Evolutionary conservation across 805 yeast genomes (phyloP), one percentile per base, ranked within the genome.

Genomic region (Zygotorulaspora florentina): DNA sequence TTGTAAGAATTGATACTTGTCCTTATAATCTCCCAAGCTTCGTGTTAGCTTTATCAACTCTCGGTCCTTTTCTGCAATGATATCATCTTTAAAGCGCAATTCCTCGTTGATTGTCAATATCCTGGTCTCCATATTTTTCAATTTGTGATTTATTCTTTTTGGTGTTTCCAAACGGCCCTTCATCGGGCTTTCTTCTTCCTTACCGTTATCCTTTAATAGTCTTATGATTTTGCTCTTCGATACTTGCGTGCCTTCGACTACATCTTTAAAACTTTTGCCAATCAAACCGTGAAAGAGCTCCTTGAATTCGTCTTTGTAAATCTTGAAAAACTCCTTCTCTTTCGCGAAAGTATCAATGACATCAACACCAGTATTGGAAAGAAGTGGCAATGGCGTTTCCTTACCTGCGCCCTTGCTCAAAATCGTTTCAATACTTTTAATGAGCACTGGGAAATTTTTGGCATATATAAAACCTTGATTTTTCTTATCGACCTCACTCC

Each of bases 301-400:
- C 26, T 54, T 48, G 53, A 67, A 65, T 15, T 67, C 70, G 8
- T 60, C 54, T 46, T 61, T 68, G 42, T 60, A 56, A 0, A 69
- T 55, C 39, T 64, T 63, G 35, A 54, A 53, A 36, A 56, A 54
- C n/a, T 58, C 56, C 23, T 66, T 59, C 6, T 59, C 62, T 15
- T 51, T 57, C 10, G 64, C 54, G 47, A 61, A 68, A n/a, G 61
- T 56, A 13, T 48, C 57, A 9, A 67, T 41, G 8, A 62, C 56
- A 15, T 49, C 48, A 15, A 49, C 42, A 2, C 66, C 68, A 2
- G 59, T 43, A 7, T 57, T 53, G n/a, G 64, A 59, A 2, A 67
- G 44, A 16, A 67, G 35, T 3, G 61, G 23, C 23, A 46, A 41
- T 9, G 48, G 45, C 15, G 33, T 29, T 2, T 43, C 28, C 26